Conservation (phyloP, 768 basidiomycete genomes). For the Russula abietina region DNA sequence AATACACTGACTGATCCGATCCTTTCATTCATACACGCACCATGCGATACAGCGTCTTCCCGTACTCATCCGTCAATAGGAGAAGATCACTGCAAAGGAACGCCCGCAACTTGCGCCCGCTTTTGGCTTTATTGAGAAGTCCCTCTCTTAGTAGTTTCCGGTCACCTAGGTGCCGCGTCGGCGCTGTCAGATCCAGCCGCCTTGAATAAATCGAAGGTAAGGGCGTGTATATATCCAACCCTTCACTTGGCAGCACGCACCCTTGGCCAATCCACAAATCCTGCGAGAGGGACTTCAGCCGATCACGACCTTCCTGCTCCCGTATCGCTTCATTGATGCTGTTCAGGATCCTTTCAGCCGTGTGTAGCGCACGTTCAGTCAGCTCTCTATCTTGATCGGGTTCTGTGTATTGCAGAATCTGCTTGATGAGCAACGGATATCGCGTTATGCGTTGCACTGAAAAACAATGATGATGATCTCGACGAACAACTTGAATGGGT, state of each 20-base stretch:
- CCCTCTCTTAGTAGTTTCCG: slow-evolving; percentile 79
- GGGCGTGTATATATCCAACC: neutral
- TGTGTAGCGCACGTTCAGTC: slow-evolving; percentile 50
- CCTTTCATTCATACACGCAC: slow-evolving; percentile 38
- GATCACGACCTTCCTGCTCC: slow-evolving; percentile 72
- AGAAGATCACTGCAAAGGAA: slow-evolving; percentile 89
- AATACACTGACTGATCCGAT: neutral
- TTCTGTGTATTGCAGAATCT: slow-evolving; percentile 80
- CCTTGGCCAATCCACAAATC: slow-evolving; percentile 85
- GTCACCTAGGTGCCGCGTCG: slow-evolving; percentile 79
- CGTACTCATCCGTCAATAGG: slow-evolving; percentile 70
- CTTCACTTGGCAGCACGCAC: slow-evolving; percentile 36
- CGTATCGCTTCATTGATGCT: slow-evolving; percentile 88
- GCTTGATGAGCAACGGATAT: slow-evolving; percentile 85
- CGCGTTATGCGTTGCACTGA: slow-evolving; percentile 93
- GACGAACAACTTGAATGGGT: neutral
- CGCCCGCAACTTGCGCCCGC: slow-evolving; percentile 66
- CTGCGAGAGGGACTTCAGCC: slow-evolving; percentile 68
- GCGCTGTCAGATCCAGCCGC: slow-evolving; percentile 83
- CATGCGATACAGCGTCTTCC: slow-evolving; percentile 74
- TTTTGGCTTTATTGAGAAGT: slow-evolving; percentile 70
- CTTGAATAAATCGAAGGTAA: slow-evolving; percentile 35
- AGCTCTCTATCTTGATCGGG: slow-evolving; percentile 51
- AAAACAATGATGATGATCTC: neutral
- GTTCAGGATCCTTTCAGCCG: slow-evolving; percentile 66